These are phyloP conservation scores for Debaryomyces sp. DNA, from an alignment of 1,139 yeast species.

Conservation along the genomic window DNA sequence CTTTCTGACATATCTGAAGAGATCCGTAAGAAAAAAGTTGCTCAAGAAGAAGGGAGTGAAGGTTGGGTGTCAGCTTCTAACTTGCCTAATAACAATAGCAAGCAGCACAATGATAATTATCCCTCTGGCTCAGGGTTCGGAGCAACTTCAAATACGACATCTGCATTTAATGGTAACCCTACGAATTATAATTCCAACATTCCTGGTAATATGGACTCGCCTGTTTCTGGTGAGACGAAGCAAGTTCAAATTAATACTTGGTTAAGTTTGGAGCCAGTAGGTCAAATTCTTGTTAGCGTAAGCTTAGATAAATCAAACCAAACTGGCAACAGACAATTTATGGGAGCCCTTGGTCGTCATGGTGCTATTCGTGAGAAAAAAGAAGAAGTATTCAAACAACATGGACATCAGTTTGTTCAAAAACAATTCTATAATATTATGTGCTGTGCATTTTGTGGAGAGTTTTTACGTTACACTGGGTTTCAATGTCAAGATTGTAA, in stretches of 20 bases:
- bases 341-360: slow-evolving; percentile 90
- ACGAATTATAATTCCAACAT: neutral
- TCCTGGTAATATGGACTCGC: slow-evolving; percentile 2
- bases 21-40: slow-evolving; percentile 85
- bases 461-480: slow-evolving; percentile 89
- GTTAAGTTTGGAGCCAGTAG: slow-evolving; percentile 93
- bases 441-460: slow-evolving; percentile 98
- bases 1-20: slow-evolving; percentile 93
- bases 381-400: slow-evolving; percentile 93
- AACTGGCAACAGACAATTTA: slow-evolving; percentile 53
- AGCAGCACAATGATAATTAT: slow-evolving; percentile 15
- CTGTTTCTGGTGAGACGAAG: slow-evolving; percentile 12
- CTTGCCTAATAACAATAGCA: slow-evolving; percentile 34
- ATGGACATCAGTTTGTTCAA: slow-evolving; percentile 95
- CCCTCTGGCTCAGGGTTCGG: neutral
- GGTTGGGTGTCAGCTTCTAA: slow-evolving; percentile 90
- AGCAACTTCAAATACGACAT: slow-evolving; percentile 6
- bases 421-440: slow-evolving; percentile 94
- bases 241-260: slow-evolving; percentile 64
- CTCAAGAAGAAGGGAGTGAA: slow-evolving; percentile 66
- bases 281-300: slow-evolving; percentile 76
- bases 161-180: neutral
- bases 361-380: slow-evolving; percentile 97
- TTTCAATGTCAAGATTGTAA: slow-evolving; percentile 96
- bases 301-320: slow-evolving; percentile 74